These are phyloP conservation scores for Panus rudis DNA, from an alignment of 768 basidiomycete genomes.

Conservation along the genomic window DNA sequence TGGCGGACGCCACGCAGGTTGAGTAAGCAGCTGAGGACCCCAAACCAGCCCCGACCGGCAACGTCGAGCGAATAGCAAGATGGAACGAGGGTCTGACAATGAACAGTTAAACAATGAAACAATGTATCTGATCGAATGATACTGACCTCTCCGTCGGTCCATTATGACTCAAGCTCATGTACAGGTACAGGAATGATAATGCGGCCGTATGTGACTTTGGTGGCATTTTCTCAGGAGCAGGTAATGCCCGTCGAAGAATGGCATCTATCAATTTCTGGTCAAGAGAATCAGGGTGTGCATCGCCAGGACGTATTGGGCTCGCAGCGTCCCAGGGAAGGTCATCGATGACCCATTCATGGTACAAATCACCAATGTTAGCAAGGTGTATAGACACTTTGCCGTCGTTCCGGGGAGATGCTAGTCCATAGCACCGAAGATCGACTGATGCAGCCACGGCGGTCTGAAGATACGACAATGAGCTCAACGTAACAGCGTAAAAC, in stretches of 20 bases:
- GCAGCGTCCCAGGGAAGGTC: conserved; percentile 75
- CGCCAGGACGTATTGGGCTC: conserved; percentile 42
- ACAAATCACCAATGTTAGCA: conserved; percentile 70
- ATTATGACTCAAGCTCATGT: conserved; percentile 66
- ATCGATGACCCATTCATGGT: conserved; percentile 74
- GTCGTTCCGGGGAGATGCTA: conserved; percentile 70
- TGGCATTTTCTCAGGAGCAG: conserved; percentile 24
- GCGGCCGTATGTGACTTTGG: conserved; percentile 39
- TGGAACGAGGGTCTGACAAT: conserved; percentile 62
- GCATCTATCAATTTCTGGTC: conserved; percentile 71
- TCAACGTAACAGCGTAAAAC: conserved; percentile 7
- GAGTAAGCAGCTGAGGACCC: conserved; percentile 98
- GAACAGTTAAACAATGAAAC: conserved; percentile 9
- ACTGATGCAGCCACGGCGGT: conserved; percentile 94
- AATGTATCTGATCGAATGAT: conserved; percentile 4
- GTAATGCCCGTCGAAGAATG: conserved; percentile 43
- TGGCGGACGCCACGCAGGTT: conserved; percentile 71
- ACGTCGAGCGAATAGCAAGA: conserved; percentile 77
- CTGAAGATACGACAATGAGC: conserved; percentile 29
- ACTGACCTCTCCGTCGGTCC: conserved; percentile 42
- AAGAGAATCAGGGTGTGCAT: conserved; percentile 55
- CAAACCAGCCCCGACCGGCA: conserved; percentile 92
- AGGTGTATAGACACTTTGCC: conserved; percentile 70
- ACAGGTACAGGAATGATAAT: conserved; percentile 87
- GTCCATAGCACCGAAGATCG: conserved; percentile 90